Conservation (phyloP, 164 flowering plant species). For the Vitis rupestris region DNA sequence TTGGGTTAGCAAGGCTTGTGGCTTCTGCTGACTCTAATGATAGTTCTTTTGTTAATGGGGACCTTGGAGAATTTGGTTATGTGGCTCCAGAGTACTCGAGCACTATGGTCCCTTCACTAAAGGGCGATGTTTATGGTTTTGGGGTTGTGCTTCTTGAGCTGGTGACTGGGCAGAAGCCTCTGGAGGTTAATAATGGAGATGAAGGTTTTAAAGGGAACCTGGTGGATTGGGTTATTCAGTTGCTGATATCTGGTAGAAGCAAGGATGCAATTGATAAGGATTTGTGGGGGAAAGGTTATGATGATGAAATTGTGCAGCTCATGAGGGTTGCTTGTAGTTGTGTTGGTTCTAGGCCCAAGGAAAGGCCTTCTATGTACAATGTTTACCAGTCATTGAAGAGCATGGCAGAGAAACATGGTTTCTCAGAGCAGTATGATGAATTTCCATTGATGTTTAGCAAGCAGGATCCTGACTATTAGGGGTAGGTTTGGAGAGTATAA, state of each 20-base stretch:
- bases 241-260: conserved; percentile 30
- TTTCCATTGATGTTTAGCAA: conserved; percentile 48
- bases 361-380: conserved; percentile 55
- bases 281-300: conserved; percentile 48
- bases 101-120: conserved; percentile 56
- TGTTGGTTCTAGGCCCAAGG: conserved; percentile 63
- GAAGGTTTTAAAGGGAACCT: conserved; percentile 60
- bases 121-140: conserved; percentile 72
- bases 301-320: conserved; percentile 54
- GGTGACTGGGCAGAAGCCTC: conserved; percentile 64
- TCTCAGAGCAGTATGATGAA: conserved; percentile 56
- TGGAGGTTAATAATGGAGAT: conserved; percentile 36
- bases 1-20: conserved; percentile 52
- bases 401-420: conserved; percentile 40
- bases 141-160: conserved; percentile 67
- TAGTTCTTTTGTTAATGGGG: conserved; percentile 40
- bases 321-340: conserved; percentile 52
- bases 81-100: conserved; percentile 66
- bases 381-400: conserved; percentile 52
- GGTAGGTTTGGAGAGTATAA: conserved; percentile 14
- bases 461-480: conserved; percentile 29
- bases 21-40: conserved; percentile 34
- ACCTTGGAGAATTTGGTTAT: conserved; percentile 65
- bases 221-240: conserved; percentile 61
- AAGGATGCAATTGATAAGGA: conserved; percentile 50